Percentiles rank a stretch among this genome's conserved stretches.
Evolutionary conservation across 2,329 filamentous ascomycete species (phyloP).

Genomic region (Paramyrothecium sp.): DNA sequence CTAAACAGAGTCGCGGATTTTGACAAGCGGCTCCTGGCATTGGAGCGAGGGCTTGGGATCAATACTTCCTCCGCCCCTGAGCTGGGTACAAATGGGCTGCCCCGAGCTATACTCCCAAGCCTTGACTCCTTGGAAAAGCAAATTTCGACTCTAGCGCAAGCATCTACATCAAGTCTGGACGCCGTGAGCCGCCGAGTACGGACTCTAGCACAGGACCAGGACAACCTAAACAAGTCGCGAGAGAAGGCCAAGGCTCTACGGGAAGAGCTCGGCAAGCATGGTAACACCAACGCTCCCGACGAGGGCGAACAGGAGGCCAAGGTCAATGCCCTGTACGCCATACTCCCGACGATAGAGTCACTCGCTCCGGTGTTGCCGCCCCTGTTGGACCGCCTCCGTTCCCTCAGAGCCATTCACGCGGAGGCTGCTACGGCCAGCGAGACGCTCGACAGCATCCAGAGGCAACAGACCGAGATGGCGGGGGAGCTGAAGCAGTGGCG

Average conservation of each 20-base stretch:
- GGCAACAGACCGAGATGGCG: conserved; percentile 77
- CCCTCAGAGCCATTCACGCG: conserved; percentile 79
- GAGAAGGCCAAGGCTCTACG: conserved; percentile 61
- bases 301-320: conserved; percentile 76
- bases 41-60: conserved; percentile 82
- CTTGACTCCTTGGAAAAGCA: conserved; percentile 80
- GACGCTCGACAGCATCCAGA: conserved; percentile 74
- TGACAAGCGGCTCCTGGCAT: conserved; percentile 72
- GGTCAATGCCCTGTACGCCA: conserved; percentile 87
- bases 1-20: conserved; percentile 84
- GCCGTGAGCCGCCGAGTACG: conserved; percentile 68
- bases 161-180: conserved; percentile 72
- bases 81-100: conserved; percentile 52
- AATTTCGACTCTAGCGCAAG: conserved; percentile 70
- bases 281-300: conserved; percentile 37
- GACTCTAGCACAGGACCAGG: conserved; percentile 69
- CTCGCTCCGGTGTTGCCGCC: conserved; percentile 82
- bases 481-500: conserved; percentile 84
- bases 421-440: conserved; percentile 81
- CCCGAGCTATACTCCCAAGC: conserved; percentile 75
- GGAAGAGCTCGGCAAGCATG: conserved; percentile 53
- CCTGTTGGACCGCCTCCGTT: conserved; percentile 80
- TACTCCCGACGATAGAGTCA: conserved; percentile 83
- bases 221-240: conserved; percentile 65
- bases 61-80: conserved; percentile 67